Base-by-base conservation (phyloP, 2,329 filamentous ascomycete species). In the Elsinoe fawcettii region DNA sequence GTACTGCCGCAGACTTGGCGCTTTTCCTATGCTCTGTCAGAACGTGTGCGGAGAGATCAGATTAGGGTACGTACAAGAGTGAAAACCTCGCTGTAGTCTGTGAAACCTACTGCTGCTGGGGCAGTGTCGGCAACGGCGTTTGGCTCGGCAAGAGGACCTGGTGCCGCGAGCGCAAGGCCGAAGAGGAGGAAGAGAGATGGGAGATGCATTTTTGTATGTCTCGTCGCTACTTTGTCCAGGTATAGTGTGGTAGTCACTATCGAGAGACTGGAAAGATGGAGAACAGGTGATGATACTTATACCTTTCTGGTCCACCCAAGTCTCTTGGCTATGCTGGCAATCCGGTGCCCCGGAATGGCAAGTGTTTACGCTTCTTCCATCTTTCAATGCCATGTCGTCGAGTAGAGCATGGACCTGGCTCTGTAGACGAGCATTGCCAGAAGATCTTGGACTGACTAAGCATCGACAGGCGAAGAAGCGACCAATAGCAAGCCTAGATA, bases 31-130 rank as follows among this genome's bases (percentile, higher is more conserved):
- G 8, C 4, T 1, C 1, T 14, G 27, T 34, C n/a, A 51, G 27
- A 8, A 32, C 1, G 22, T 9, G 8, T 18, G 8, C 8, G 2
- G n/a, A 2, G 5, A 5, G 27, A 8, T 6, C 7, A 22, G 11
- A 2, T 11, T 3, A 18, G 30, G 7, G 27, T 4, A 20, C 8
- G 22, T 34, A 51, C 46, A 8, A 51, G 25, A 9, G 46, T n/a
- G 46, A 51, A 51, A 25, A 51, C 27, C 25, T 51, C 46, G 27
- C 14, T 32, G 14, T 51, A 51, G 46, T 34, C 46, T 20, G 46
- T 36, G 30, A 51, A 36, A 18, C 25, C 46, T 18, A 51, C 30
- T 25, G 46, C 20, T 22, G 27, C 46, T 4, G 46, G 4, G 3
- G n/a, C 23, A 9, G 44, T 12, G 9, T 12, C 46, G 16, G 46